Evolutionary conservation across 148 eudicot species (phyloP).

Genomic region (Nepenthes gracilis): DNA sequence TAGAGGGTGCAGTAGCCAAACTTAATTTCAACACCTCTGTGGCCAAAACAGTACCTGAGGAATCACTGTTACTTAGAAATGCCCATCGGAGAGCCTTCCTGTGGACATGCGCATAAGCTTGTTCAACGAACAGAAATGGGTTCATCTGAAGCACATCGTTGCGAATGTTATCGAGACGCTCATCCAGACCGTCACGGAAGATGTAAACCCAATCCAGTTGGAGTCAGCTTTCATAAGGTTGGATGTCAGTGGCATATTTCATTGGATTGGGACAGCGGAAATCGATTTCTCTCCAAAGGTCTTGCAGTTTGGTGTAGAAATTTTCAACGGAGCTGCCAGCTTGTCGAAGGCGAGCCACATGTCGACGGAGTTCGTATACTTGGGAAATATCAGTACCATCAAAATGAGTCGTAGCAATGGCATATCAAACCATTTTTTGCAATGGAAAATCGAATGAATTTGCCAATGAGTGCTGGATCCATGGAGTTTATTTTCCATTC

Average conservation of each 20-base stretch:
- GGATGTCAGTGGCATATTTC: not conserved
- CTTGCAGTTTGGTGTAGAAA: constrained; percentile 1
- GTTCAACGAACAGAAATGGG: constrained; percentile 5
- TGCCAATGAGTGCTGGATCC: not conserved
- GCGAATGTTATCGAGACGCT: constrained; percentile 6
- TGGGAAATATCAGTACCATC: constrained; percentile 8
- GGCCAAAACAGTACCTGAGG: too few relatives aligned
- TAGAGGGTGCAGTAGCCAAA: not conserved
- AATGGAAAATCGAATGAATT: constrained; percentile 2
- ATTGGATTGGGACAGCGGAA: too few relatives aligned
- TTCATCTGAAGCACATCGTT: constrained; percentile 2
- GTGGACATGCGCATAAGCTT: constrained; percentile 4
- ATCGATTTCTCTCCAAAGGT: constrained; percentile 4
- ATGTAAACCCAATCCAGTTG: constrained; percentile 6
- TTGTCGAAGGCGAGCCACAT: not conserved
- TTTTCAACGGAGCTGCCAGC: not conserved
- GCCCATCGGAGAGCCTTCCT: not conserved
- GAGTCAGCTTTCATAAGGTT: not conserved
- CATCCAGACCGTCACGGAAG: constrained; percentile 3
- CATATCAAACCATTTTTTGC: constrained; percentile 7
- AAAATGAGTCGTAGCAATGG: constrained; percentile 7
- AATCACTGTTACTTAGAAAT: too few relatives aligned
- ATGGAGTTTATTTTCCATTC: not conserved
- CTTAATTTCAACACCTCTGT: not conserved
- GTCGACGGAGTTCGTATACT: constrained; percentile 2